Percentiles rank a stretch among this genome's conserved stretches.
These are phyloP conservation scores for Pythium guiyangense DNA, from an alignment of 352 stramenopile species.

Conservation along the genomic window DNA sequence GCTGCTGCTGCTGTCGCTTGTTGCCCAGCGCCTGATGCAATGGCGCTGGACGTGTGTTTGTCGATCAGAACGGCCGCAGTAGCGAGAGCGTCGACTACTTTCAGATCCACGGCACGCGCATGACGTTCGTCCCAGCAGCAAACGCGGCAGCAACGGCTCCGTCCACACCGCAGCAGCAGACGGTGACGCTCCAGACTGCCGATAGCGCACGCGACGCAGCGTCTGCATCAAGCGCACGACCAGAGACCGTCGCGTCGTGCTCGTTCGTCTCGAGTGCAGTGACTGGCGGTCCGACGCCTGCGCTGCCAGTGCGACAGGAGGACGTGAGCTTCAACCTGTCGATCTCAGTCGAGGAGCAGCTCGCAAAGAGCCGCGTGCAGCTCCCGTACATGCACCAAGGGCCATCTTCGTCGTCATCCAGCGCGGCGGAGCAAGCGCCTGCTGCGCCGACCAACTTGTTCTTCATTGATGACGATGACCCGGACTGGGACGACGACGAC, in stretches of 20 bases:
- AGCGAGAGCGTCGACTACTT: constrained; percentile 73
- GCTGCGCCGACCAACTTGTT: constrained; percentile 45
- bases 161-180: background rate
- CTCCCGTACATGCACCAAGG: constrained; percentile 73
- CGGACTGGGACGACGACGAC: constrained; percentile 67
- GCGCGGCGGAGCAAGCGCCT: background rate
- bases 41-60: background rate
- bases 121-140: constrained; percentile 23
- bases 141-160: background rate
- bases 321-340: constrained; percentile 73
- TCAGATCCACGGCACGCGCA: constrained; percentile 17
- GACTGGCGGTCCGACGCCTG: background rate
- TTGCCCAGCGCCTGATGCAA: background rate
- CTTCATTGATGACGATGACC: constrained; percentile 80
- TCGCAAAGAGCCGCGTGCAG: constrained; percentile 54
- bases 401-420: background rate
- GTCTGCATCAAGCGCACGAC: background rate
- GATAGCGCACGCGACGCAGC: no score
- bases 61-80: constrained; percentile 50
- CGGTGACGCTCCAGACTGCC: no score
- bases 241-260: background rate
- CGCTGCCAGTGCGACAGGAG: constrained; percentile 41
- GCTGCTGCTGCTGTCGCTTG: constrained; percentile 4
- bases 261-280: no score
- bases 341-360: constrained; percentile 53